A percentile compares a stretch with the other conserved stretches of the same genome.
phyloP scores from a whole-genome alignment of 768 basidiomycete species.

The Tubosaeta brunneosetosa region DNA sequence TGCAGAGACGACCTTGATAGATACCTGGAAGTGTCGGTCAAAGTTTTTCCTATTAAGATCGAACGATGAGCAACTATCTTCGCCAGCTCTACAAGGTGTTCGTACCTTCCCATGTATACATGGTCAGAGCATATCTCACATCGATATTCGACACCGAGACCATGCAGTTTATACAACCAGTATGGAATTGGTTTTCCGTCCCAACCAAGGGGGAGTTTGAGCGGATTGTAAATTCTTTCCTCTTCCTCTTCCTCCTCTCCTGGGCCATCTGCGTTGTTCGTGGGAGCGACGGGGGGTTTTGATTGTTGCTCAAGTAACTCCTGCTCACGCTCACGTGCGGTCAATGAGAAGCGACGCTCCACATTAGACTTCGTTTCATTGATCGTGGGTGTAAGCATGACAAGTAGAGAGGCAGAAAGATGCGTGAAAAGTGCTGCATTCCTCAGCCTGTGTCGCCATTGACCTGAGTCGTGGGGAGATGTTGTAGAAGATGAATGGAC shows the following conservation, averaged over 20 bases:
- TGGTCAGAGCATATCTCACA: slow-evolving; percentile 98
- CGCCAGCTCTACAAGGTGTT: slow-evolving; percentile 1
- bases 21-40: slow-evolving; percentile 89
- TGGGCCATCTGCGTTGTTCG: slow-evolving; percentile 40
- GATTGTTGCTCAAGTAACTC: slow-evolving; percentile 77
- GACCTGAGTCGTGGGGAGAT: slow-evolving; percentile 30
- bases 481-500: slow-evolving; percentile 21
- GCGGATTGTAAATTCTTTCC: slow-evolving; percentile 95
- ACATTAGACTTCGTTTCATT: slow-evolving; percentile 94
- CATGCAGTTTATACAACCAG: slow-evolving; percentile 97
- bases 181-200: slow-evolving; percentile 99
- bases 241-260: slow-evolving; percentile 90
- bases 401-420: slow-evolving; percentile 64
- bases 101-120: slow-evolving; percentile 92
- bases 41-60: slow-evolving; percentile 75
- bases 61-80: slow-evolving; percentile 14
- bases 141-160: slow-evolving; percentile 94
- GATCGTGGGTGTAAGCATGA: slow-evolving; percentile 57
- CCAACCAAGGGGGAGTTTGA: slow-evolving; percentile 95
- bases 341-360: slow-evolving; percentile 93
- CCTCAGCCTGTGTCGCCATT: slow-evolving; percentile 47
- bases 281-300: slow-evolving; percentile 45
- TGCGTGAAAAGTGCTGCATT: slow-evolving; percentile 69
- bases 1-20: slow-evolving; percentile 9
- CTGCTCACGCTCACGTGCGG: slow-evolving; percentile 95